Base-by-base conservation (phyloP, 139 green algal genomes). In the Closterium sp. region DNA sequence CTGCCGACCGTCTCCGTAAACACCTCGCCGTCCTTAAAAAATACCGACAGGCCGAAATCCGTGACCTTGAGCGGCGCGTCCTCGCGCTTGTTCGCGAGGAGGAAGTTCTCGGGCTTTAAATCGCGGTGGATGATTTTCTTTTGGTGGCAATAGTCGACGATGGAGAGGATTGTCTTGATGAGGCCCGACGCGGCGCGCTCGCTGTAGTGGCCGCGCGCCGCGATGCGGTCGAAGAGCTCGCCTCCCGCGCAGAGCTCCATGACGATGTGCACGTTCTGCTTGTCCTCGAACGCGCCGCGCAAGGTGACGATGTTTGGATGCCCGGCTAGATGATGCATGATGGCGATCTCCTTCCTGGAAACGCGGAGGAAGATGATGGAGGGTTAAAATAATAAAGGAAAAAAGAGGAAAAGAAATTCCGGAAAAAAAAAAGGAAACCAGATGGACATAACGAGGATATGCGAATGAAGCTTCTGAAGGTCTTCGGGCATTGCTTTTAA, bases 41-140 rank as follows among this genome's bases (percentile, higher is more conserved):
- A 91, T 10, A 92, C 73, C 22, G 70, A 92, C 29, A 92, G 70
- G 34, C 90, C 62, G 50, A 91, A 92, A 84, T 91, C 89, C 17
- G 97, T 99, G 85, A 97, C 96, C 95, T 98, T 99, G 87, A 99
- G 95, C 90, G 95, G 88, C 0, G 97, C 92, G 13, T 96, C 86
- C 2, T 95, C 91, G 0, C 85, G 84, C 90, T 97, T 97, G 94
- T 88, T 96, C 5, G 96, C 97, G 31, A 99, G 96, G 92, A 99
- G 94, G 94, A 99, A 99, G 95, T 99, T 99, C 93, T 99, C 98
- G 45, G 96, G 97, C 94, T 97, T 97, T 45, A 97, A 42, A 93
- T 97, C 96, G 0, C 96, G 87, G 93, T 99, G 98, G 28, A 99
- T 97, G 31, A 99, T 98, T 27, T 97, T 97, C 92, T 99, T 96